Evolutionary conservation across 176 grass and related monocot genomes (phyloP), one percentile per base, ranked within the genome.

Genomic region (Alloteropsis semialata): DNA sequence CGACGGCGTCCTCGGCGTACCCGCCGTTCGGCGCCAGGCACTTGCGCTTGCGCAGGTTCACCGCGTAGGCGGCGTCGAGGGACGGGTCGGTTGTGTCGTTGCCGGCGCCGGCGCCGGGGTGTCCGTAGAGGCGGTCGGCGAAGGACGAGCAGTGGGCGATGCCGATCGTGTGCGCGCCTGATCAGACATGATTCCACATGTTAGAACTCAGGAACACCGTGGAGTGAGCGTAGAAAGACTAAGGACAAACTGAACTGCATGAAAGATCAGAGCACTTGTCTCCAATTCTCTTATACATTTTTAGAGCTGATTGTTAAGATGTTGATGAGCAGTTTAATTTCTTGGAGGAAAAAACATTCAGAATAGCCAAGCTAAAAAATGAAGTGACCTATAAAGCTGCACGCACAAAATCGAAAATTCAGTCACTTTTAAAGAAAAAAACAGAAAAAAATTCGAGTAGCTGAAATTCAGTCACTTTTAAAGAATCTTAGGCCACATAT

Each of bases 151-250:
- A 97, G 84, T 91, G 91, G 15, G 74, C 81, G 50, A 97, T 85
- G 84, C 94, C 94, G 50, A 97, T 93, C 28, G 94, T 97, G 87
- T 97, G 94, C 27, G 94, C 91, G 18, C 94, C 94, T 97, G 84
- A 5, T 38, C 38, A 78, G 5, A 46, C 27, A 3, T 6, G 6
- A 61, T 25, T 17, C 21, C 12, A 8, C 18, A 28, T 17, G 29
- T 58, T 49, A 77, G 33, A 66, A 17, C n/a, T n/a, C n/a, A n/a
- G 28, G 16, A 44, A n/a, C 3, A 38, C 9, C 17, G 48, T 50
- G 17, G 22, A 21, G 0, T 7, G 18, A 65, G 5, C 19, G 6
- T 30, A 5, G 10, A 65, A 12, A 19, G 30, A 39, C 34, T 67
- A 2, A 0, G 8, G 28, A 51, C 60, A 13, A 1, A 4, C 29